Evolutionary conservation across 305 asterid species (phyloP).

Genomic region (Solanum chacoense): DNA sequence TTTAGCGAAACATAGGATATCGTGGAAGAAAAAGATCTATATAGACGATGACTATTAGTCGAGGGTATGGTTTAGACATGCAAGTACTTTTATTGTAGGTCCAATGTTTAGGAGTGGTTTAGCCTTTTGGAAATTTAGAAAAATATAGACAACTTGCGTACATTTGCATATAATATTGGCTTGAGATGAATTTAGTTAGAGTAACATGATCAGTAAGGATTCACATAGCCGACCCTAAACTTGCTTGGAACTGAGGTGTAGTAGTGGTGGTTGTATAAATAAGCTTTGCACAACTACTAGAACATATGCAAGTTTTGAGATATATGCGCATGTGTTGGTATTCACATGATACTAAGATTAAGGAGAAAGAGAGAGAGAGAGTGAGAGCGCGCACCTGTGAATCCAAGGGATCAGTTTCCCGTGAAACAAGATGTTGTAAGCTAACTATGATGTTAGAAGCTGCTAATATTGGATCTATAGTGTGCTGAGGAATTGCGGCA

Average conservation of each 20-base stretch:
- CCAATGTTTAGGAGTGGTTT: background rate
- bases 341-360: background rate
- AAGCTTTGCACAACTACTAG: background rate
- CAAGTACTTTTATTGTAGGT: background rate
- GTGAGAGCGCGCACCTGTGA: conserved; percentile 34
- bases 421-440: conserved; percentile 59
- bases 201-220: background rate
- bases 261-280: background rate
- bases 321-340: background rate
- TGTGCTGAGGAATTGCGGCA: conserved; percentile 56
- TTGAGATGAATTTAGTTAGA: background rate
- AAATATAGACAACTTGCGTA: background rate
- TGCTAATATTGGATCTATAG: conserved; percentile 57
- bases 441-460: conserved; percentile 42
- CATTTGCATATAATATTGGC: background rate
- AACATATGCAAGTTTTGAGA: background rate
- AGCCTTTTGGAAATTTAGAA: background rate
- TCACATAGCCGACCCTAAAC: background rate
- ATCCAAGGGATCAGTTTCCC: conserved; percentile 70
- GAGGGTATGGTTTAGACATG: background rate
- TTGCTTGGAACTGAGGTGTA: background rate
- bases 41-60: background rate
- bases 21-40: background rate
- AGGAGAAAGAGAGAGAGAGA: background rate
- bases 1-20: background rate